Conservation (phyloP, 1,284 basidiomycete species). For the Rhodotorula mucilaginosa region DNA sequence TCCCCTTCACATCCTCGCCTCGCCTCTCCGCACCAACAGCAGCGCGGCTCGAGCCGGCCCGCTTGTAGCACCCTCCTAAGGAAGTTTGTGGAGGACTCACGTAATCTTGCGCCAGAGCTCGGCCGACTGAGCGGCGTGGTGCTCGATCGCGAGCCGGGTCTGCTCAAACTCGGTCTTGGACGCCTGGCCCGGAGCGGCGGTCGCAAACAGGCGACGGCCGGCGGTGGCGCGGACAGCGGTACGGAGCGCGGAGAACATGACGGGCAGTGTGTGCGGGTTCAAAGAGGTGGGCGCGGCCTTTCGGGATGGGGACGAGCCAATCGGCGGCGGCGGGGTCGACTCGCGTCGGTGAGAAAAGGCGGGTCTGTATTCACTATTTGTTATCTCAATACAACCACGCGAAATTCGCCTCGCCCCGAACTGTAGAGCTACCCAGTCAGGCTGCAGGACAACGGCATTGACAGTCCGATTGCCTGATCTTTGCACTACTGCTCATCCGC, state of each 20-base stretch:
- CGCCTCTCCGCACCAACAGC: too few species aligned
- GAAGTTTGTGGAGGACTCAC: slow-evolving; percentile 48
- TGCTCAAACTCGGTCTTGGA: slow-evolving; percentile 19
- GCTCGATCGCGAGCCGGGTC: slow-evolving; percentile 60
- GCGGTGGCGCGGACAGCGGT: slow-evolving; percentile 2
- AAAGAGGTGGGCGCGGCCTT: not conserved
- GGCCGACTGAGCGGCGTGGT: slow-evolving; percentile 72
- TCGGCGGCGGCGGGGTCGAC: too few species aligned
- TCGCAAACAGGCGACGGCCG: slow-evolving; percentile 15
- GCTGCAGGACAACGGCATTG: too few species aligned
- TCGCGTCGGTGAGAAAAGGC: not conserved
- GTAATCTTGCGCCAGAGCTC: slow-evolving; percentile 82
- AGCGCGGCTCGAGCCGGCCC: too few species aligned
- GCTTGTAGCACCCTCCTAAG: too few species aligned
- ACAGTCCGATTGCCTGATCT: too few species aligned
- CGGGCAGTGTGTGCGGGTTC: too few species aligned
- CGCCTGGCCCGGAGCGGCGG: slow-evolving; percentile 11
- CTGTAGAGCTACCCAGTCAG: not conserved
- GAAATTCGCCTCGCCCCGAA: not conserved
- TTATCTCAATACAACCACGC: too few species aligned
- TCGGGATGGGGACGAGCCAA: too few species aligned
- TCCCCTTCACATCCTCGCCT: too few species aligned
- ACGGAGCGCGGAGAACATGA: slow-evolving; percentile 11
- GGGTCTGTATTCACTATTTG: not conserved
- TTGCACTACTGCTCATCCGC: slow-evolving; percentile 12